Evolutionary conservation across 2,329 filamentous ascomycete species (phyloP), one percentile per base, ranked within the genome.

Genomic region (Teratosphaeria pseudoeucalypti): DNA sequence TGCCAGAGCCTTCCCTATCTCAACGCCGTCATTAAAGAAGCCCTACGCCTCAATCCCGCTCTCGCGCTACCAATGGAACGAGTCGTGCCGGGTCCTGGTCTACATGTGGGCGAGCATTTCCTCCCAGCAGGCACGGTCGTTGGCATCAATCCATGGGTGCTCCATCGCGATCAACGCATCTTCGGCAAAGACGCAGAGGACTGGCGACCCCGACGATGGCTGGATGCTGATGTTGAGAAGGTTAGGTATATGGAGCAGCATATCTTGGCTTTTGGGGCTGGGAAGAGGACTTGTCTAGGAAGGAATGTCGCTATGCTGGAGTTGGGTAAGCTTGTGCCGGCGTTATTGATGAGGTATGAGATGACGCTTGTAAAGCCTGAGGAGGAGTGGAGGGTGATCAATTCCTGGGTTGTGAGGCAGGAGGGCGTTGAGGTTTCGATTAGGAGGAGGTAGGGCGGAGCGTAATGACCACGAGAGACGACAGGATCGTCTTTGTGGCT

Each of bases 161-260:
- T 78, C 0, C 76, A 79, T 27, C 68, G 71, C 19, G 71, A 79
- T 54, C 64, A 65, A 6, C 61, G 65, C 0, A 68, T 79, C 5
- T 81, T 76, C 57, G 67, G 66, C 58, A 32, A 61, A 16, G 67
- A 69, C 54, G 66, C 67, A 29, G 64, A 68, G 0, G 55, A 61
- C 6, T 81, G 75, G 62, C 63, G 66, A 23, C 78, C 78, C 0
- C 75, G 78, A 58, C 66, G 79, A n/a, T 81, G 79, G 79, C 62
- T 80, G 1, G 70, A 73, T 19, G 52, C 39, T 10, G 60, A 62
- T 34, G 56, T 47, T 32, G 52, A 62, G 56, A 52, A 60, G 27
- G 54, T 63, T 39, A 64, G 63, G 56, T 58, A 60, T 43, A 65
- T 64, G 62, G 23, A 64, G 53, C 58, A 61, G 23, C 61, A 63